These are phyloP conservation scores for Verticillium dahliae DNA, from an alignment of 2,329 filamentous ascomycete genomes.

Conservation along the genomic window DNA sequence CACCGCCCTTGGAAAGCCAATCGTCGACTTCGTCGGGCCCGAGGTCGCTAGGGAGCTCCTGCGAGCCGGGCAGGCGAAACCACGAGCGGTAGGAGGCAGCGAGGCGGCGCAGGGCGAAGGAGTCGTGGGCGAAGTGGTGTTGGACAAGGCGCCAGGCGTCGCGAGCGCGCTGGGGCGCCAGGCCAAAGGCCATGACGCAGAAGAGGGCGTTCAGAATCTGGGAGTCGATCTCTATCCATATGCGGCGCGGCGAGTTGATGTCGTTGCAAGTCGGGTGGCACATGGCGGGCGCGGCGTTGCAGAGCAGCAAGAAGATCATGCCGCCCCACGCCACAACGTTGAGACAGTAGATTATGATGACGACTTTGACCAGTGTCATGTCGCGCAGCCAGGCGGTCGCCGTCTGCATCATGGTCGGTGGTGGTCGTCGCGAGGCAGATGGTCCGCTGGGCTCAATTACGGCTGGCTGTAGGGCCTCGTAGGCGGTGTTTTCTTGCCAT, in stretches of 20 bases:
- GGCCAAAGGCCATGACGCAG: slow-evolving; percentile 78
- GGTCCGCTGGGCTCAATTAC: background rate
- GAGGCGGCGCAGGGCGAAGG: slow-evolving; percentile 56
- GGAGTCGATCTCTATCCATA: slow-evolving; percentile 80
- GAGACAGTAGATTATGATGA: slow-evolving; percentile 71
- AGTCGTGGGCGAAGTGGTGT: slow-evolving; percentile 49
- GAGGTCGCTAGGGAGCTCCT: slow-evolving; percentile 45
- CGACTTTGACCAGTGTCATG: slow-evolving; percentile 27
- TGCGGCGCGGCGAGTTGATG: slow-evolving; percentile 68
- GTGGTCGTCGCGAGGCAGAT: background rate
- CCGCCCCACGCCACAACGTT: slow-evolving; percentile 86
- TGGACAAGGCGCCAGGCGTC: slow-evolving; percentile 68
- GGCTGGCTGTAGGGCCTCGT: background rate
- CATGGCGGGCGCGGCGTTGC: slow-evolving; percentile 68
- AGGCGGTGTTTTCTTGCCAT: background rate
- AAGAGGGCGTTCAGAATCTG: slow-evolving; percentile 81
- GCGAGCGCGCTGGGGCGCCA: slow-evolving; percentile 78
- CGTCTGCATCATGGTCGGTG: background rate
- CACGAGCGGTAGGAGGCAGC: slow-evolving; percentile 70
- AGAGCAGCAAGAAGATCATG: slow-evolving; percentile 82
- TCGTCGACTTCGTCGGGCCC: slow-evolving; percentile 44
- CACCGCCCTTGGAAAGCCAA: slow-evolving; percentile 26
- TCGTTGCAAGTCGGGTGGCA: slow-evolving; percentile 64
- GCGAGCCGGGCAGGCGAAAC: slow-evolving; percentile 66
- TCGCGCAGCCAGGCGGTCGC: background rate